Base-by-base conservation (phyloP, 371 early-diverging fungal genomes). In the Blakeslea trispora region DNA sequence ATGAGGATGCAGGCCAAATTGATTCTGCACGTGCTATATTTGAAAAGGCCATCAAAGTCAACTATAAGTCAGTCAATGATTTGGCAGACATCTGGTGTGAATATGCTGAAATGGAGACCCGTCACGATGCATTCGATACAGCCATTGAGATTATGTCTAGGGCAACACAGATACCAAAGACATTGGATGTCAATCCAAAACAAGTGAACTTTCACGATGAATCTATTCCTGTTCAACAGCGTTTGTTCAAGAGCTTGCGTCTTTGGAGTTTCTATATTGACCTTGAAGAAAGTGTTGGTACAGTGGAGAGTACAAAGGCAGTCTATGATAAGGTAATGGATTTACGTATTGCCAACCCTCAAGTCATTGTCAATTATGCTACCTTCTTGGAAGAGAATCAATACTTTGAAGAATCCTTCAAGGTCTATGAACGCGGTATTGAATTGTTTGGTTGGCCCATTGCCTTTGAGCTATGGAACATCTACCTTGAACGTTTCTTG, bases 391-490 rank as follows among this genome's bases (percentile, higher is more conserved):
- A 96, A 65, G 93, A 94, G 52, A 79, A 91, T 58, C 80, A 86
- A 46, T 94, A 88, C 79, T 95, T 86, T 69, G 99, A 99, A 75
- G 99, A 96, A 64, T 85, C 90, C 21, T 99, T 91, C 83, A 86
- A 88, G 65, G 84, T 92, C 1, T 99, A 95, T 68, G 98, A 99
- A 64, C 91, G 95, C 61, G 99, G 98, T 34, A 93, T 99, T 57
- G 94, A 91, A 32, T 74, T 89, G 23, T 98, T 99, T 69, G 94
- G 94, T 5, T 97, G 91, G 74, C 98, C 99, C 0, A 90, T 95
- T 57, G 96, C 98, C 1, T 92, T 95, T 67, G 99, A 99, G 61
- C 76, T 99, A 51, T 99, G 99, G 99, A 95, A 93, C 69, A 79
- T 95, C 24, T 99, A 99, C 71, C 77, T 99, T 49, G 79, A 85